These are phyloP conservation scores for Kurtzmaniella quercitrusa DNA, from an alignment of 1,139 yeast species.

Conservation along the genomic window DNA sequence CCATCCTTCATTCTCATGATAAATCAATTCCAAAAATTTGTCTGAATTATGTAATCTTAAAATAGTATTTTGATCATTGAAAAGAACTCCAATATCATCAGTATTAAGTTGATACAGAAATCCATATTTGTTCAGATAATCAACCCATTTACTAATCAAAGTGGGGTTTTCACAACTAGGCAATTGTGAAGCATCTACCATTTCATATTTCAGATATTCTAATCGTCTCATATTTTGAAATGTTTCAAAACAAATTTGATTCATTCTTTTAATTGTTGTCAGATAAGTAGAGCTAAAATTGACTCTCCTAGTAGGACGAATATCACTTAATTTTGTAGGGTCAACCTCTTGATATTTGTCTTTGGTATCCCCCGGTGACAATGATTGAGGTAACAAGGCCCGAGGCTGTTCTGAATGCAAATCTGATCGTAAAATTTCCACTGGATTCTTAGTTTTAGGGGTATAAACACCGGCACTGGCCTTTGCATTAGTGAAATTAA, in stretches of 20 bases:
- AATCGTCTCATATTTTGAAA: slow-evolving; percentile 40
- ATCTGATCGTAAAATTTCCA: slow-evolving; percentile 67
- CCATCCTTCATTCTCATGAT: slow-evolving; percentile 68
- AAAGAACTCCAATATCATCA: slow-evolving; percentile 88
- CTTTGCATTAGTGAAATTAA: slow-evolving; percentile 67
- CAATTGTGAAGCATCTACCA: slow-evolving; percentile 32
- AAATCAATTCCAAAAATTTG: slow-evolving; percentile 58
- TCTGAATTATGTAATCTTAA: slow-evolving; percentile 63
- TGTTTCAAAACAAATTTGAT: slow-evolving; percentile 38
- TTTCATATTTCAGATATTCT: slow-evolving; percentile 30
- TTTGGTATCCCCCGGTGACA: slow-evolving; percentile 90
- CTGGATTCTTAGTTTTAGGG: slow-evolving; percentile 55
- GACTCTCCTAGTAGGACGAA: slow-evolving; percentile 34
- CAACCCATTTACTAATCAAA: slow-evolving; percentile 94
- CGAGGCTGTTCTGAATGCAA: slow-evolving; percentile 66
- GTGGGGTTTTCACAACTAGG: slow-evolving; percentile 60
- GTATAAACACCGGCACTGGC: slow-evolving; percentile 61
- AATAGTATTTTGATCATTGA: slow-evolving; percentile 78
- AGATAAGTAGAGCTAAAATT: slow-evolving; percentile 40
- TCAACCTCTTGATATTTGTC: slow-evolving; percentile 78
- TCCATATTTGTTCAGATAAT: slow-evolving; percentile 93
- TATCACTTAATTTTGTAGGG: slow-evolving; percentile 27
- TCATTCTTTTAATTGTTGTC: slow-evolving; percentile 36
- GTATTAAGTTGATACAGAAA: slow-evolving; percentile 89
- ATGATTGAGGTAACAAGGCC: slow-evolving; percentile 75